Percentiles rank a stretch among this genome's conserved stretches.
These are phyloP conservation scores for Erigeron canadensis DNA, from an alignment of 129 eudicot species.

Conservation along the genomic window DNA sequence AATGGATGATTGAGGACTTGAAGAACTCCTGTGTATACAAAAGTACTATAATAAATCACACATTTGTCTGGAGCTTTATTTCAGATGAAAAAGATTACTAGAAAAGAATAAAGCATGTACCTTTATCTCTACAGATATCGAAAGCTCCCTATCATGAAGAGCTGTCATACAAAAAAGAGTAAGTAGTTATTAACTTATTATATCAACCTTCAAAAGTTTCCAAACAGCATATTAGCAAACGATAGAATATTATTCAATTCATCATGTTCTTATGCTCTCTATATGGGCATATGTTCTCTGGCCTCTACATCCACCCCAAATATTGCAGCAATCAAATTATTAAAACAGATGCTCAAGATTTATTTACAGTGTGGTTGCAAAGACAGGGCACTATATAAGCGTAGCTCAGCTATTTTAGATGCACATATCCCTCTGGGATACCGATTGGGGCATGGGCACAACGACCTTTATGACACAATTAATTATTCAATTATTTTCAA, in stretches of 20 bases:
- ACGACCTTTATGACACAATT: too few species aligned
- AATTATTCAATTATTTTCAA: too few species aligned
- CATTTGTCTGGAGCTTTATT: background rate
- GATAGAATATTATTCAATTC: background rate
- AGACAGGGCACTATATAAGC: constrained; percentile 2
- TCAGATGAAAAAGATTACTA: constrained; percentile 1
- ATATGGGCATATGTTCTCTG: background rate
- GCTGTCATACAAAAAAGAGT: constrained; percentile 39
- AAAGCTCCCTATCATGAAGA: constrained; percentile 47
- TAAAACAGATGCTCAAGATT: too few species aligned
- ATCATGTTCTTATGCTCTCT: constrained; percentile 5
- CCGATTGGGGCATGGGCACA: too few species aligned
- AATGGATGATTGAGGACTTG: too few species aligned
- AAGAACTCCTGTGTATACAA: background rate
- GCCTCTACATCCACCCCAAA: constrained; percentile 9
- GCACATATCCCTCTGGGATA: too few species aligned
- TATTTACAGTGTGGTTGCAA: background rate
- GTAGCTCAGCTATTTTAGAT: background rate
- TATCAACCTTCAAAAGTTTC: background rate
- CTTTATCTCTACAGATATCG: constrained; percentile 91
- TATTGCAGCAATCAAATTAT: background rate
- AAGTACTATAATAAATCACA: background rate
- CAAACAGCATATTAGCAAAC: background rate
- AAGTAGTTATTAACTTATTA: constrained; percentile 11
- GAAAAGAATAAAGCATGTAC: constrained; percentile 31